phyloP scores from a whole-genome alignment of 208 protist genomes.

The Acanthamoeba comandoni region DNA sequence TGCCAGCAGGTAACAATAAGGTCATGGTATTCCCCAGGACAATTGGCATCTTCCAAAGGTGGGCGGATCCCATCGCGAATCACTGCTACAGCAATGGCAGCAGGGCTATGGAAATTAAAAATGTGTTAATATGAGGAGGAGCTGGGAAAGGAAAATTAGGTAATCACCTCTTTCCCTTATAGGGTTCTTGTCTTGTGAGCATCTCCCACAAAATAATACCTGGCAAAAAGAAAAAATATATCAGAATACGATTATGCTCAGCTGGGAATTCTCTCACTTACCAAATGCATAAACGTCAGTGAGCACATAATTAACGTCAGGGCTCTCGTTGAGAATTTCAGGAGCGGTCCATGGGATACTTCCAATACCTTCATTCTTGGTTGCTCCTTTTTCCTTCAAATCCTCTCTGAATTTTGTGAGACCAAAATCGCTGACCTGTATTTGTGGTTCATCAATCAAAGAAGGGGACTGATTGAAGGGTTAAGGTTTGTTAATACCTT shows the following conservation, averaged over 20 bases:
- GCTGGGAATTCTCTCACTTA: too few relatives aligned
- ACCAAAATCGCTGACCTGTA: slow-evolving; percentile 46
- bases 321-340: slow-evolving; percentile 18
- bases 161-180: slow-evolving; percentile 9
- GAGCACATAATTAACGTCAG: neutral
- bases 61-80: slow-evolving; percentile 10
- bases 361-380: neutral
- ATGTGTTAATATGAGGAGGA: too few relatives aligned
- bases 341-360: slow-evolving; percentile 47
- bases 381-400: slow-evolving; percentile 12
- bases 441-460: neutral
- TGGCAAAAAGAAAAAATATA: slow-evolving; percentile 9
- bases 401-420: slow-evolving; percentile 69
- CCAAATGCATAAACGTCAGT: slow-evolving; percentile 36
- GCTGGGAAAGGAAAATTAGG: too few relatives aligned
- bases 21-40: neutral
- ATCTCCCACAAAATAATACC: slow-evolving; percentile 71
- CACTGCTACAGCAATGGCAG: slow-evolving; percentile 19
- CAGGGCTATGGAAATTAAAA: too few relatives aligned
- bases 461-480: too few relatives aligned
- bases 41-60: neutral
- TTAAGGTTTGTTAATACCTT: too few relatives aligned
- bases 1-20: slow-evolving; percentile 48
- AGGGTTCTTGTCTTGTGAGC: slow-evolving; percentile 26
- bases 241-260: too few relatives aligned